These are phyloP conservation scores for Hagleromyces aurorensis DNA, from an alignment of 805 yeast species.

Conservation along the genomic window DNA sequence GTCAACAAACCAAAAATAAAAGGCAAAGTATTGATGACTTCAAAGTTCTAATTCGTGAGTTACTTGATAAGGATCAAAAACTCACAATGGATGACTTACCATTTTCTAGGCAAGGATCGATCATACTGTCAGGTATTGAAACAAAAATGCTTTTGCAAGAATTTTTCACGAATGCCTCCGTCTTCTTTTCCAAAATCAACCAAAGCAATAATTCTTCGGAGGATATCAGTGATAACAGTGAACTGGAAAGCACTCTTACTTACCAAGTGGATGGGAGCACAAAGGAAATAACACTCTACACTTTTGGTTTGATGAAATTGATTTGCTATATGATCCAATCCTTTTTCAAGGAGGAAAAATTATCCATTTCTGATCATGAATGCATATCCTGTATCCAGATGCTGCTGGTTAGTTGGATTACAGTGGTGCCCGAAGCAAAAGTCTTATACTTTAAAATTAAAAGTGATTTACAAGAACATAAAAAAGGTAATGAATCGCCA, in stretches of 20 bases:
- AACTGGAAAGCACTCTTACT: slow-evolving; percentile 16
- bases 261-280: too few relatives aligned
- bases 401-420: slow-evolving; percentile 57
- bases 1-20: slow-evolving; percentile 25
- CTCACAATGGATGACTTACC: slow-evolving; percentile 14
- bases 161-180: slow-evolving; percentile 49
- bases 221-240: slow-evolving; percentile 9
- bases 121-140: slow-evolving; percentile 52
- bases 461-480: slow-evolving; percentile 1
- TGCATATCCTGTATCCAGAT: slow-evolving; percentile 53
- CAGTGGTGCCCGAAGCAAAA: slow-evolving; percentile 54
- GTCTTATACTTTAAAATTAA: slow-evolving; percentile 42
- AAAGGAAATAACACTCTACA: slow-evolving; percentile 30
- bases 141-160: slow-evolving; percentile 62
- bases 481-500: slow-evolving; percentile 1
- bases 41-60: too few relatives aligned
- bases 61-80: slow-evolving; percentile 4
- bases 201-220: slow-evolving; percentile 12
- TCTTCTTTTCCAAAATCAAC: slow-evolving; percentile 32
- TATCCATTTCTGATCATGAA: slow-evolving; percentile 42
- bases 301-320: slow-evolving; percentile 40
- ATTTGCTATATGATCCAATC: slow-evolving; percentile 58
- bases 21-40: slow-evolving; percentile 6
- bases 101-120: slow-evolving; percentile 51
- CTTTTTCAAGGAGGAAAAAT: slow-evolving; percentile 38